Percentiles rank a stretch among this genome's conserved stretches.
Evolutionary conservation across 345 rosid species (phyloP).

Genomic region (Linum usitatissimum): DNA sequence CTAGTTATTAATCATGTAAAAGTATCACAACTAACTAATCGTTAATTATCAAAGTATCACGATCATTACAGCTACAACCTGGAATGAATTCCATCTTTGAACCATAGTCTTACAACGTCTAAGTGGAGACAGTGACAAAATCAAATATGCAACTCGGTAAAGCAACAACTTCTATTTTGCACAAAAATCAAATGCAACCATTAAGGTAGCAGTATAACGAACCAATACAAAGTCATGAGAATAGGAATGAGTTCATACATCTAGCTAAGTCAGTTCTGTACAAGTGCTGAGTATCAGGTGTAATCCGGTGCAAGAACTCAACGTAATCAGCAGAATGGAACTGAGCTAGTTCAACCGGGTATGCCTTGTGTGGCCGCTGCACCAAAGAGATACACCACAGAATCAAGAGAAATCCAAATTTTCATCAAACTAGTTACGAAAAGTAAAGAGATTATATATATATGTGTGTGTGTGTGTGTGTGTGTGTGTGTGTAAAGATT

Average conservation of each 20-base stretch:
- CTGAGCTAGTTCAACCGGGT: conserved; percentile 92
- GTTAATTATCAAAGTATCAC: too few relatives aligned
- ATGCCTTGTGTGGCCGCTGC: conserved; percentile 99
- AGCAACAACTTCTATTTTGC: background rate
- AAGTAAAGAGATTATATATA: background rate
- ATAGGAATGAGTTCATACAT: conserved; percentile 29
- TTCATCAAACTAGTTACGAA: background rate
- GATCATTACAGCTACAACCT: too few relatives aligned
- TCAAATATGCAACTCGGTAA: too few relatives aligned
- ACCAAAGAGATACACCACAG: conserved; percentile 10
- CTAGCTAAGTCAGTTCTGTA: conserved; percentile 48
- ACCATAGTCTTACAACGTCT: too few relatives aligned
- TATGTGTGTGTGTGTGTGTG: too few relatives aligned
- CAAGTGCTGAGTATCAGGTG: conserved; percentile 59
- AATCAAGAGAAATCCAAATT: conserved; percentile 4
- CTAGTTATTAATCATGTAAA: too few relatives aligned
- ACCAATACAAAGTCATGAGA: background rate
- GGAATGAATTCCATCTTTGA: too few relatives aligned
- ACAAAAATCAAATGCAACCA: background rate
- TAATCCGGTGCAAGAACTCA: conserved; percentile 76
- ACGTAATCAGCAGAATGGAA: conserved; percentile 93
- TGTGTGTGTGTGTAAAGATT: too few relatives aligned
- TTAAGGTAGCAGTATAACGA: background rate
- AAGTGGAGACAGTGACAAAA: too few relatives aligned
- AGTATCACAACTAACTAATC: too few relatives aligned